These are phyloP conservation scores for Xylaria arbuscula DNA, from an alignment of 2,329 filamentous ascomycete species.

Conservation along the genomic window DNA sequence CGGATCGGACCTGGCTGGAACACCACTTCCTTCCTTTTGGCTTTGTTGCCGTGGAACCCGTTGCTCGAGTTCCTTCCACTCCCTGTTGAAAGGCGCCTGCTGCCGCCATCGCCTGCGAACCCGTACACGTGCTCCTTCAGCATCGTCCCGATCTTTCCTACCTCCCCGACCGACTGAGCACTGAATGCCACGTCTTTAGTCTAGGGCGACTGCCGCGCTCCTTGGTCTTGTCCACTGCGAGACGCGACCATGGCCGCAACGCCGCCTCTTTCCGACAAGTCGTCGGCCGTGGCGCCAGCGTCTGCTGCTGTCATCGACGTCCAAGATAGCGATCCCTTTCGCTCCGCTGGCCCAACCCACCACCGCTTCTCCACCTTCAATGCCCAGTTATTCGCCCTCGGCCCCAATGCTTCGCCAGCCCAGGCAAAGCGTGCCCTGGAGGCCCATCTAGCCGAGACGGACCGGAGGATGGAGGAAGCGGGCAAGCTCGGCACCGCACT, in stretches of 20 bases:
- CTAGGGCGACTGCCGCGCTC: slow-evolving; percentile 47
- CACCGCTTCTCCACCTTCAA: slow-evolving; percentile 88
- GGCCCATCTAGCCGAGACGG: slow-evolving; percentile 91
- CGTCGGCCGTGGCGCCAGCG: slow-evolving; percentile 56
- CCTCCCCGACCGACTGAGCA: slow-evolving; percentile 6
- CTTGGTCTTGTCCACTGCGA: slow-evolving; percentile 38
- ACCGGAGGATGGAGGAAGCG: slow-evolving; percentile 89
- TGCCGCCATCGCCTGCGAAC: slow-evolving; percentile 16
- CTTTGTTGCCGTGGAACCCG: slow-evolving; percentile 11
- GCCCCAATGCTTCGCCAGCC: slow-evolving; percentile 80
- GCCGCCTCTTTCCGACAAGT: slow-evolving; percentile 38
- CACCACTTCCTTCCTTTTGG: slow-evolving; percentile 3
- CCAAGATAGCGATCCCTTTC: slow-evolving; percentile 67
- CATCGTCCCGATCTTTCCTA: slow-evolving; percentile 36
- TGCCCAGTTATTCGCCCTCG: slow-evolving; percentile 79
- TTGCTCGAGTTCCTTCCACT: slow-evolving; percentile 11
- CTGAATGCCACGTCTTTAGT: slow-evolving; percentile 49
- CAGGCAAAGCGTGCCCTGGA: slow-evolving; percentile 91
- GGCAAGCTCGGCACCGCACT: slow-evolving; percentile 86
- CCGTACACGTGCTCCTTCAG: not conserved
- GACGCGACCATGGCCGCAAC: slow-evolving; percentile 38
- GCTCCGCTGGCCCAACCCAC: slow-evolving; percentile 58
- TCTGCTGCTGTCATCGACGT: slow-evolving; percentile 51
- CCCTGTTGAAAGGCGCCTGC: slow-evolving; percentile 12
- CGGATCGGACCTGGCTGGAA: slow-evolving; percentile 14